These are phyloP conservation scores for Epichloe gansuensis DNA, from an alignment of 2,329 filamentous ascomycete species.

Conservation along the genomic window DNA sequence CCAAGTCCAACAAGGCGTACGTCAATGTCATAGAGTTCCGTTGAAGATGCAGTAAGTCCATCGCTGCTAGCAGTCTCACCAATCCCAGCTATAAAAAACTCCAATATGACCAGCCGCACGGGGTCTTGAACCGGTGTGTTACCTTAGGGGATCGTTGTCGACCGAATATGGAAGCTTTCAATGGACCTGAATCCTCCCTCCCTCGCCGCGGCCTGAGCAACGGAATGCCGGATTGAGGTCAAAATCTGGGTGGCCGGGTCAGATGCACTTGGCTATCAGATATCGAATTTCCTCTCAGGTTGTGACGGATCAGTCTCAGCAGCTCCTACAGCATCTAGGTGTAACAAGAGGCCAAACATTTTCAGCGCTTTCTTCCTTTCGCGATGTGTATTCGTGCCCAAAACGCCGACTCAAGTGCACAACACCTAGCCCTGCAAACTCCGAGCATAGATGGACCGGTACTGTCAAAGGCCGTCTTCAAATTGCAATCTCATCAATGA, in stretches of 20 bases:
- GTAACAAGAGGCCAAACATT: not conserved
- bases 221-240: not conserved
- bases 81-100: not conserved
- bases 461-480: not conserved
- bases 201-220: not conserved
- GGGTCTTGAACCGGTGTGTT: not conserved
- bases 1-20: not conserved
- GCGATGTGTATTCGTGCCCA: not conserved
- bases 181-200: not conserved
- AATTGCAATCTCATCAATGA: not conserved
- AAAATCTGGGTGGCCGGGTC: not conserved
- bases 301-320: not conserved
- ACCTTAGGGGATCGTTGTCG: not conserved
- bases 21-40: not conserved
- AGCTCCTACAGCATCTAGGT: not conserved
- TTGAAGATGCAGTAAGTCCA: not conserved
- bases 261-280: not conserved
- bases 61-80: not conserved
- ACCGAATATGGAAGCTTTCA: not conserved
- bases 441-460: not conserved
- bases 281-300: not conserved
- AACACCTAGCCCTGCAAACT: not conserved
- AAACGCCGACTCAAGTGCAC: not conserved
- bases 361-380: not conserved
- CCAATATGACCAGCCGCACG: not conserved